These are phyloP conservation scores for Lyophyllum semitale DNA, from an alignment of 768 basidiomycete species.

Conservation along the genomic window DNA sequence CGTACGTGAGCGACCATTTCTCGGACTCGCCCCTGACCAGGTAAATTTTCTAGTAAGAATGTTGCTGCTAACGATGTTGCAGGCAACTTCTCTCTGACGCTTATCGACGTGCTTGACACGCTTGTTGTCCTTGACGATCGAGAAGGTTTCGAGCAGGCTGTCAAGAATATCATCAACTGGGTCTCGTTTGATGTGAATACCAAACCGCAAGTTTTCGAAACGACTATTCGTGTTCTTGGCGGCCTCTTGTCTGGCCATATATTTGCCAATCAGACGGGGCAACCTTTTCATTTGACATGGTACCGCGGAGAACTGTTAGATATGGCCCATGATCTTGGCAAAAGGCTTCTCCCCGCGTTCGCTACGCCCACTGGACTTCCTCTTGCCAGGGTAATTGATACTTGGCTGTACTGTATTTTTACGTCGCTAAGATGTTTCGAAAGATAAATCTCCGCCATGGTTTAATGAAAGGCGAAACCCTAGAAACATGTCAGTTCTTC, in stretches of 20 bases:
- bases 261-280: constrained; percentile 66
- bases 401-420: constrained; percentile 1
- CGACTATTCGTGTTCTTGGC: constrained; percentile 91
- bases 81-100: constrained; percentile 88
- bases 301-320: constrained; percentile 79
- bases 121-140: constrained; percentile 86
- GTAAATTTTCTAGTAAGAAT: constrained; percentile 51
- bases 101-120: constrained; percentile 84
- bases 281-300: constrained; percentile 80
- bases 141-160: constrained; percentile 79
- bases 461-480: constrained; percentile 69
- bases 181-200: constrained; percentile 93
- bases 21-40: not conserved
- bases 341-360: constrained; percentile 88
- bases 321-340: constrained; percentile 86
- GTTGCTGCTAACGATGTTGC: constrained; percentile 88
- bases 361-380: constrained; percentile 90
- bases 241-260: constrained; percentile 86
- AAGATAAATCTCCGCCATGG: constrained; percentile 89
- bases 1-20: constrained; percentile 49
- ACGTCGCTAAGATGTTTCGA: constrained; percentile 7
- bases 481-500: constrained; percentile 75
- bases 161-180: constrained; percentile 77
- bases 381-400: constrained; percentile 71
- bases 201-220: constrained; percentile 98